Base-by-base conservation (phyloP, 2,329 filamentous ascomycete genomes). In the Alternaria arbusti region DNA sequence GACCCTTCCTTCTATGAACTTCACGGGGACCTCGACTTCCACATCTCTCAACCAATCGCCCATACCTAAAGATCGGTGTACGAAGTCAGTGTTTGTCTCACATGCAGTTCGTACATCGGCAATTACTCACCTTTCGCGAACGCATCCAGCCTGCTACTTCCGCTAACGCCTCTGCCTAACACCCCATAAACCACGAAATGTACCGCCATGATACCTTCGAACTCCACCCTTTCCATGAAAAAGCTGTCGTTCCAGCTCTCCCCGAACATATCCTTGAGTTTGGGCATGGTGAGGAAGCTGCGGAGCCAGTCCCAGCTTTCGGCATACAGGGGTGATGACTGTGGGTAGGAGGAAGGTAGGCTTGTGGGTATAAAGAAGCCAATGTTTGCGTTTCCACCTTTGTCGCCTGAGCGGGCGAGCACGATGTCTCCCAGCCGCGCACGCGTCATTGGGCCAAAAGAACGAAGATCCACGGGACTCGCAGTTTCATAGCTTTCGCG, bases 41-140 rank as follows among this genome's bases (percentile, higher is more conserved):
- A 77, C 77, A 61, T 82, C 83, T 23, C 84, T 70, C 32, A 86
- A 68, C 72, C 83, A 87, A 75, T 87, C 85, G 13, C 80, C 83
- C 68, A 86, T 85, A 9, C 25, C 25, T 25, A 25, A 25, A 25
- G 7, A 3, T 9, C 7, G 25, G 25, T 25, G 25, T 25, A 25
- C 25, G 25, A 25, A 25, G 25, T 25, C 25, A 25, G 25, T 25
- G 2, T 2, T 2, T 25, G 25, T 25, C 25, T 25, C 25, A 25
- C 8, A 25, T 25, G 25, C 25, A 25, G 25, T 25, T 25, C 25
- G 25, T 25, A 25, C 25, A 25, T 2, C 7, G 25, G 3, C 7
- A 25, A 2, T 8, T 25, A 20, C 25, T 8, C 3, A 25, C 85
- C 84, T 69, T 87, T 87, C 1, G 83, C 86, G 65, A 87, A 76